Evolutionary conservation across 768 basidiomycete genomes (phyloP).

Genomic region (Hericium alpestre): DNA sequence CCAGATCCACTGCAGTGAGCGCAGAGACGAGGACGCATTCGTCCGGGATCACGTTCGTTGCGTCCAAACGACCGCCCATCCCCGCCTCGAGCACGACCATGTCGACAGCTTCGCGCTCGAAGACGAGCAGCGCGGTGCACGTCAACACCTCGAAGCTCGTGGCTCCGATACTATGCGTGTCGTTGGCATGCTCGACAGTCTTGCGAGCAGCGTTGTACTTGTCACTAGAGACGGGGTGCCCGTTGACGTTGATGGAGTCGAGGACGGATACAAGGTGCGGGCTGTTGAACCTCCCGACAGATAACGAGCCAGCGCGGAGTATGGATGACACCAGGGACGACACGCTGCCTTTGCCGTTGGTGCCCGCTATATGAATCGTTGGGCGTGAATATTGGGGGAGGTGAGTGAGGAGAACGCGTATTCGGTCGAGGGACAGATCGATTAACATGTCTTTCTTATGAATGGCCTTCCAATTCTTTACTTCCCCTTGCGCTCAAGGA

Average conservation of each 20-base stretch:
- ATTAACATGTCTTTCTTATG: slow-evolving; percentile 22
- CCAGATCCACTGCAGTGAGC: slow-evolving; percentile 80
- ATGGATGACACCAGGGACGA: slow-evolving; percentile 75
- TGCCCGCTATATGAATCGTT: slow-evolving; percentile 86
- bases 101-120: slow-evolving; percentile 64
- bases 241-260: slow-evolving; percentile 69
- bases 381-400: slow-evolving; percentile 64
- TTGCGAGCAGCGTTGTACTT: slow-evolving; percentile 37
- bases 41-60: slow-evolving; percentile 82
- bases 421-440: slow-evolving; percentile 54
- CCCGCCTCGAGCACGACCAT: slow-evolving; percentile 87
- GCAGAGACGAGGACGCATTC: slow-evolving; percentile 64
- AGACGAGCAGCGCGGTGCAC: slow-evolving; percentile 64
- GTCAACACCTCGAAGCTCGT: slow-evolving; percentile 83
- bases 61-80: slow-evolving; percentile 87
- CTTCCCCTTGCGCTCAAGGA: too few relatives aligned
- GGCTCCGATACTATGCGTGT: slow-evolving; percentile 32
- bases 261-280: slow-evolving; percentile 75
- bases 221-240: slow-evolving; percentile 34
- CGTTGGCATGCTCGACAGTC: slow-evolving; percentile 40
- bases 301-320: slow-evolving; percentile 43
- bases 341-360: slow-evolving; percentile 96
- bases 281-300: slow-evolving; percentile 80
- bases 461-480: background rate
- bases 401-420: slow-evolving; percentile 38